A percentile compares a stretch with the other conserved stretches of the same genome.
Conservation (phyloP, 2,329 filamentous ascomycete genomes). For the Fusarium miscanthi region DNA sequence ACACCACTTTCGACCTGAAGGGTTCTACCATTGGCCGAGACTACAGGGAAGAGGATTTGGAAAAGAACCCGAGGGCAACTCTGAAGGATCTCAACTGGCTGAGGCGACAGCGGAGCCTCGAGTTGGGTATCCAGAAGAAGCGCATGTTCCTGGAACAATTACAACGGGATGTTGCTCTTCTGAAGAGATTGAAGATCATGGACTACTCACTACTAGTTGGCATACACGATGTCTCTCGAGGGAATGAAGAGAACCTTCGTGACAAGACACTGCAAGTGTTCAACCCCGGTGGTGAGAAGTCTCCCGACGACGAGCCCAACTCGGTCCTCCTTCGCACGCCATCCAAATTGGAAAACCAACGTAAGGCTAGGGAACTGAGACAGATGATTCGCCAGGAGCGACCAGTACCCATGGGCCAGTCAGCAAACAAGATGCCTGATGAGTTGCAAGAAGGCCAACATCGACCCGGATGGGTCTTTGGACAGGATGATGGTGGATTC, state of each 20-base stretch:
- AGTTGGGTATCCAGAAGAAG: slow-evolving; percentile 91
- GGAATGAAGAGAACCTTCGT: slow-evolving; percentile 93
- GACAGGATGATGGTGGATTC: slow-evolving; percentile 93
- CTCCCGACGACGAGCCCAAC: slow-evolving; percentile 68
- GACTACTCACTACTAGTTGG: slow-evolving; percentile 96
- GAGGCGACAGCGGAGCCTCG: slow-evolving; percentile 83
- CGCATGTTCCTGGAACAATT: slow-evolving; percentile 89
- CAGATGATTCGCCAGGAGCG: slow-evolving; percentile 94
- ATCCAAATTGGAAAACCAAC: slow-evolving; percentile 89
- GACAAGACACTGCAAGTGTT: slow-evolving; percentile 93
- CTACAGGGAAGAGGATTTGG: slow-evolving; percentile 87
- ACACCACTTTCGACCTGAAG: slow-evolving; percentile 96
- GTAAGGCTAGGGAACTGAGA: slow-evolving; percentile 89
- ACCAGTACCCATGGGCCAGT: slow-evolving; percentile 91
- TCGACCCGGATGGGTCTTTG: slow-evolving; percentile 82
- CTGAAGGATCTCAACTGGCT: slow-evolving; percentile 98
- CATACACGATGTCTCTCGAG: slow-evolving; percentile 88
- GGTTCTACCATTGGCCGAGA: slow-evolving; percentile 95
- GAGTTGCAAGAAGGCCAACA: slow-evolving; percentile 81
- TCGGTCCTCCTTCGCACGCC: slow-evolving; percentile 85
- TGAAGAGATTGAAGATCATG: slow-evolving; percentile 95
- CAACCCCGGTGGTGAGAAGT: slow-evolving; percentile 80
- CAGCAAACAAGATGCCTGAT: slow-evolving; percentile 87
- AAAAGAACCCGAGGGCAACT: slow-evolving; percentile 89
- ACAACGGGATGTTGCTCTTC: slow-evolving; percentile 83